Percentiles rank a stretch among this genome's conserved stretches.
Evolutionary conservation across 768 basidiomycete genomes (phyloP).

Genomic region (Suillus discolor): DNA sequence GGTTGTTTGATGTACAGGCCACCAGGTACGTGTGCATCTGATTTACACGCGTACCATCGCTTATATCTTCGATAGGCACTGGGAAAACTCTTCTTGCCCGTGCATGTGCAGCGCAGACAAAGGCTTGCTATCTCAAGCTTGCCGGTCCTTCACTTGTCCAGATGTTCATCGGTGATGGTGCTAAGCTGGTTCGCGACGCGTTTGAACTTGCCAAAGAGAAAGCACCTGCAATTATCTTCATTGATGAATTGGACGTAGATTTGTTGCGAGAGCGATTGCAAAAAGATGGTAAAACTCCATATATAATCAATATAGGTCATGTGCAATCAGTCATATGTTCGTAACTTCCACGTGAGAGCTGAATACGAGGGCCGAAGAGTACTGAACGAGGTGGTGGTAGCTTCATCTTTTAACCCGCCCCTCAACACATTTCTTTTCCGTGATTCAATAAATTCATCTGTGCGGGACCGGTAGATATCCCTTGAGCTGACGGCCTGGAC

Average conservation of each 20-base stretch:
- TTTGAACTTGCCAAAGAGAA: slow-evolving; percentile 99
- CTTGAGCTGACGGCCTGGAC: too few relatives aligned
- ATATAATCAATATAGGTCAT: too few relatives aligned
- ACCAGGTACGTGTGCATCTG: slow-evolving; percentile 59
- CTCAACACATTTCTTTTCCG: too few relatives aligned
- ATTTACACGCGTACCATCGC: background rate
- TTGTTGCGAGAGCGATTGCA: too few relatives aligned
- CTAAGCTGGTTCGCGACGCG: slow-evolving; percentile 97
- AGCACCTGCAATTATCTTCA: slow-evolving; percentile 98
- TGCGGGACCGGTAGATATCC: too few relatives aligned
- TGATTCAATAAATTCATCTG: too few relatives aligned
- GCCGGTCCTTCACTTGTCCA: slow-evolving; percentile 98
- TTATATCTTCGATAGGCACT: slow-evolving; percentile 57
- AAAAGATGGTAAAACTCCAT: too few relatives aligned
- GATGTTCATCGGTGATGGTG: slow-evolving; percentile 99
- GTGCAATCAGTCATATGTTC: too few relatives aligned
- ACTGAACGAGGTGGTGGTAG: too few relatives aligned
- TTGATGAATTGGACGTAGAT: slow-evolving; percentile 81
- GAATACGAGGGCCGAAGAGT: too few relatives aligned
- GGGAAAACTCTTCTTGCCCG: slow-evolving; percentile 97
- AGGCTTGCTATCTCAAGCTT: slow-evolving; percentile 97
- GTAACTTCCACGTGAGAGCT: too few relatives aligned
- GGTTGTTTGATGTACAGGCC: slow-evolving; percentile 99
- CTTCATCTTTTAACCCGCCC: too few relatives aligned
- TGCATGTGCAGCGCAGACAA: slow-evolving; percentile 97